Evolutionary conservation across 768 basidiomycete genomes (phyloP), one percentile per base, ranked within the genome.

Genomic region (Pholiota molesta): DNA sequence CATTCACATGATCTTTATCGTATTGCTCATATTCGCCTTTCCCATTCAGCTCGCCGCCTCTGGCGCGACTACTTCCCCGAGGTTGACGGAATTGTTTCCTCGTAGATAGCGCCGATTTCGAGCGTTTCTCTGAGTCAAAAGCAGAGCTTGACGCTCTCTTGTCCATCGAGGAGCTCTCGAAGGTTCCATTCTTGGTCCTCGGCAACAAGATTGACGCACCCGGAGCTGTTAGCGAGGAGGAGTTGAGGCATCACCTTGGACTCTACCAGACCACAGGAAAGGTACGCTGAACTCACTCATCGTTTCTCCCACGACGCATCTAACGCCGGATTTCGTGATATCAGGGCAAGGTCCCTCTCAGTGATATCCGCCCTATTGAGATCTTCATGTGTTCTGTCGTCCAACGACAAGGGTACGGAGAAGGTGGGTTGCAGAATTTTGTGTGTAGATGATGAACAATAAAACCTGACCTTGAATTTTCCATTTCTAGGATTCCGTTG

Each of bases 61-160:
- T 99, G 97, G 97, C 89, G 95, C 61, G 96, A 99, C 78, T 99
- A 99, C 81, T 99, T 99, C 89, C 97, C 97, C 54, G 97, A 99
- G 76, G 97, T 99, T 45, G 95, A 99, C 70, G 97, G 95, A 17
- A 98, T 99, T 70, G 89, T 99, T 99, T 99, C 87, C 83, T 99
- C 61, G 96, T 99, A 62, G 97, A 99, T 80, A 92, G 89, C 67
- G 95, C 95, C 65, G 97, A 99, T 81, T 90, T 90, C 72, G 97
- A 99, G 79, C 92, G 97, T 45, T 97, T 99, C 78, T 76, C 89
- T 8, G 97, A 99, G 78, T 94, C 94, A 66, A 99, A 98, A 77
- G 95, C 94, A 13, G 97, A 99, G 77, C 88, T 99, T 52, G 97
- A 99, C 73, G 91, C 95, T 6, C 87, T 99, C 65, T 87, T 99